Percentiles rank a stretch among this genome's conserved stretches.
phyloP scores from a whole-genome alignment of 148 eudicot species.

The Rhododendron ferrugineum region DNA sequence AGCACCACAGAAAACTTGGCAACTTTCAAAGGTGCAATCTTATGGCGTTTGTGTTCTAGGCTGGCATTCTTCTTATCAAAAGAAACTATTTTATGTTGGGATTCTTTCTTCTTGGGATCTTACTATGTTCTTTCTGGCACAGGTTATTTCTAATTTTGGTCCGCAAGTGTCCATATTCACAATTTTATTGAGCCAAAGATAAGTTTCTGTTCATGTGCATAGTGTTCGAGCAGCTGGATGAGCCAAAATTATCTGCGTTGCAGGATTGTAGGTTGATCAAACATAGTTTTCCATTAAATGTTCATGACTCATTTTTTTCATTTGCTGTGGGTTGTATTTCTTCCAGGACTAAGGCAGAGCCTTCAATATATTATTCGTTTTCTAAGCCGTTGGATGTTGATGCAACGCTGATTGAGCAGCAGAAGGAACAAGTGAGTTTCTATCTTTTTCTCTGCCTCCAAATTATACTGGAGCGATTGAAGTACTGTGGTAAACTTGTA shows the following conservation, averaged over 20 bases:
- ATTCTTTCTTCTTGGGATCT: conserved; percentile 3
- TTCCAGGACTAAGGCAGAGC: conserved; percentile 91
- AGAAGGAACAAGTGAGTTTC: conserved; percentile 69
- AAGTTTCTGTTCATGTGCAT: conserved; percentile 88
- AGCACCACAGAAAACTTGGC: conserved; percentile 92
- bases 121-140: conserved; percentile 18
- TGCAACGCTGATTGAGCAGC: conserved; percentile 37
- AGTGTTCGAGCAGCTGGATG: conserved; percentile 51
- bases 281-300: background rate
- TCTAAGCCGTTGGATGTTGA: conserved; percentile 75
- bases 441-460: background rate
- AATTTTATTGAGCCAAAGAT: conserved; percentile 98
- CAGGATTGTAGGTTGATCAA: conserved; percentile 30
- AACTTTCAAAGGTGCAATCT: conserved; percentile 70
- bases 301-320: conserved; percentile 17
- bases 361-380: conserved; percentile 66
- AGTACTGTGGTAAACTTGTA: background rate
- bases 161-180: conserved; percentile 97
- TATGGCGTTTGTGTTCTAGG: background rate
- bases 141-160: conserved; percentile 98
- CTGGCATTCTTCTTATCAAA: background rate
- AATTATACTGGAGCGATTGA: background rate
- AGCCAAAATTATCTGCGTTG: conserved; percentile 21
- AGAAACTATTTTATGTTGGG: background rate
- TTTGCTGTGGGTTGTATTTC: conserved; percentile 22